Evolutionary conservation across 768 basidiomycete genomes (phyloP), one percentile per base, ranked within the genome.

Genomic region (Austroboletus eburneus): DNA sequence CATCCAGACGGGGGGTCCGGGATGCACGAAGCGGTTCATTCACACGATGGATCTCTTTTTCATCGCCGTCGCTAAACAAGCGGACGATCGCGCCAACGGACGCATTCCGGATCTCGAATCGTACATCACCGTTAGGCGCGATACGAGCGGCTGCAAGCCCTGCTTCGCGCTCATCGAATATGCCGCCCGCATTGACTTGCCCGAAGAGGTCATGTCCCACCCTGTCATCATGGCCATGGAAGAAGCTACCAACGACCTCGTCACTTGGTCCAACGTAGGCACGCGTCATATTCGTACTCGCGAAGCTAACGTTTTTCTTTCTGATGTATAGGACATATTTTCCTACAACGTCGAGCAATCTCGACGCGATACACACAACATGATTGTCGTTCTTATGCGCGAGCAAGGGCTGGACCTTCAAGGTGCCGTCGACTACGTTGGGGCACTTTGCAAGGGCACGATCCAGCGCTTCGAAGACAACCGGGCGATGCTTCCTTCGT

Each of bases 291-390:
- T n/a, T n/a, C 5, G 3, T 17, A 12, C 22, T 36, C 23, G 12
- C 23, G 14, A 17, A 9, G 18, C 35, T 52, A 18, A 64, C 43
- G 24, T 42, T 8, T 8, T 14, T 27, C 6, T 7, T 33, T n/a
- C n/a, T 4, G 32, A 33, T 33, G 5, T 12, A 4, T 2, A 85
- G 85, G 85, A 87, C 51, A 81, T 87, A 29, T 82, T 83, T 59
- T 87, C 84, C 1, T 88, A 83, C 64, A 85, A 87, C 49, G 77
- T 79, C 36, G 86, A 87, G 57, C 85, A 87, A 62, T 76, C 83
- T 3, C 76, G 79, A 13, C 76, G 75, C 9, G 81, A 85, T 50
- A 80, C 78, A 16, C 80, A 85, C 61, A 87, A 88, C 61, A 82
- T 87, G 75, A 74, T 88, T 45, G 69, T 73, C n/a, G 80, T 87